A percentile compares a stretch with the other conserved stretches of the same genome.
Conservation (phyloP, 371 early-diverging fungal species). For the Dinochytrium kinnereticum region DNA sequence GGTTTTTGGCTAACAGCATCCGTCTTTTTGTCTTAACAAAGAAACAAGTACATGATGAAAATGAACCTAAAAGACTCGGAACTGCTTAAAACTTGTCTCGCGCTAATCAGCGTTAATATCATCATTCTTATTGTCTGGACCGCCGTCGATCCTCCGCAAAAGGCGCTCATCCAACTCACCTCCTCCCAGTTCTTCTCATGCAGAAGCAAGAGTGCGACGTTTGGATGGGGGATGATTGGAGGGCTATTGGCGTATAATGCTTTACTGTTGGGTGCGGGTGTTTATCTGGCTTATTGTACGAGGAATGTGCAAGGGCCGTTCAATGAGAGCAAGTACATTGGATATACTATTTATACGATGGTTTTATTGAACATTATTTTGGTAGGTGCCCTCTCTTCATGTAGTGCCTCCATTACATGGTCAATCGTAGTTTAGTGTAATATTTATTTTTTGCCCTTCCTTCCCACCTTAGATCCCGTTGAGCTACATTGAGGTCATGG, state of each 20-base stretch:
- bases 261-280: neutral
- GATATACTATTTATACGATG: slow-evolving; percentile 13
- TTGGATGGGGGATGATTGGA: neutral
- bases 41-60: slow-evolving; percentile 12
- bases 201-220: neutral
- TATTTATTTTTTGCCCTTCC: neutral
- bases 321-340: slow-evolving; percentile 4
- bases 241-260: neutral
- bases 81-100: neutral
- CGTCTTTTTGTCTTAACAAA: neutral
- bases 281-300: slow-evolving; percentile 8
- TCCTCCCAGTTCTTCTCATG: slow-evolving; percentile 6
- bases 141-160: slow-evolving; percentile 14
- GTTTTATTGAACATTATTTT: slow-evolving; percentile 10
- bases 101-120: slow-evolving; percentile 1
- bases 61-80: neutral
- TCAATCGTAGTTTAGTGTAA: neutral
- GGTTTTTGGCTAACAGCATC: neutral
- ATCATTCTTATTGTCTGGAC: slow-evolving; percentile 16
- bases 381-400: slow-evolving; percentile 1
- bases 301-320: slow-evolving; percentile 9
- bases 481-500: neutral
- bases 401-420: neutral
- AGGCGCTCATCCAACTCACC: neutral
- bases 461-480: slow-evolving; percentile 9